Evolutionary conservation across 2,329 filamentous ascomycete species (phyloP).

Genomic region (Sordariomycetes sp.): DNA sequence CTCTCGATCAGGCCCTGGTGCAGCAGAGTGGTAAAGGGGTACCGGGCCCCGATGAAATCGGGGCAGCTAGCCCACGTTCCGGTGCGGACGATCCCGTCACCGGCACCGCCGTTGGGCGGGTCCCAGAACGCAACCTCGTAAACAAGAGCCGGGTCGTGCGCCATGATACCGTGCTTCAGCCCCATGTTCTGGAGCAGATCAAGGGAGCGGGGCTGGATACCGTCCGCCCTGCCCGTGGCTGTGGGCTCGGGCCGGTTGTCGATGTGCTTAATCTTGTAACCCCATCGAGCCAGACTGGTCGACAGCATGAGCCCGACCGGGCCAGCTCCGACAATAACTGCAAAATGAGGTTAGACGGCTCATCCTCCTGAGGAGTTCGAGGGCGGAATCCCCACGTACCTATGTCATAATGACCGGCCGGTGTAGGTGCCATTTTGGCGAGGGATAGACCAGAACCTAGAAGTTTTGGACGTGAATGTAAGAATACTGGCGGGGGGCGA

Average conservation of each 20-base stretch:
- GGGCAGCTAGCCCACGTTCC: conserved; percentile 81
- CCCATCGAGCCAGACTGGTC: conserved; percentile 80
- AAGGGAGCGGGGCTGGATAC: conserved; percentile 79
- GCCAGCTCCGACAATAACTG: conserved; percentile 80
- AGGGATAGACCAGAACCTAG: not conserved
- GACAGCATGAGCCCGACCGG: conserved; percentile 81
- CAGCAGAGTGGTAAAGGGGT: conserved; percentile 56
- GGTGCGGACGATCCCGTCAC: conserved; percentile 47
- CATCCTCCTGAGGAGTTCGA: no score
- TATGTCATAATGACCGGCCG: conserved; percentile 24
- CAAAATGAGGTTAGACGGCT: not conserved
- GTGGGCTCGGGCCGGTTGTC: conserved; percentile 83
- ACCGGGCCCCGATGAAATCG: conserved; percentile 62
- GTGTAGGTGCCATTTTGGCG: conserved; percentile 1
- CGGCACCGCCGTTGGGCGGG: conserved; percentile 23
- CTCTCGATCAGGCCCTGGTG: conserved; percentile 62
- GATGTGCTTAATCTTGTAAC: conserved; percentile 90
- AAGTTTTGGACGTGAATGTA: not conserved
- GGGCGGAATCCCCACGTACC: conserved; percentile 16
- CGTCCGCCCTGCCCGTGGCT: conserved; percentile 73
- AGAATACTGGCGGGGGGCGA: not conserved
- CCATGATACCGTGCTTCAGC: conserved; percentile 79
- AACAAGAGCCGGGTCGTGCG: conserved; percentile 72
- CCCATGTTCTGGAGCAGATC: conserved; percentile 85
- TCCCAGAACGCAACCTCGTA: conserved; percentile 69